Base-by-base conservation (phyloP, 2,329 filamentous ascomycete genomes). In the Aciculosporium take region DNA sequence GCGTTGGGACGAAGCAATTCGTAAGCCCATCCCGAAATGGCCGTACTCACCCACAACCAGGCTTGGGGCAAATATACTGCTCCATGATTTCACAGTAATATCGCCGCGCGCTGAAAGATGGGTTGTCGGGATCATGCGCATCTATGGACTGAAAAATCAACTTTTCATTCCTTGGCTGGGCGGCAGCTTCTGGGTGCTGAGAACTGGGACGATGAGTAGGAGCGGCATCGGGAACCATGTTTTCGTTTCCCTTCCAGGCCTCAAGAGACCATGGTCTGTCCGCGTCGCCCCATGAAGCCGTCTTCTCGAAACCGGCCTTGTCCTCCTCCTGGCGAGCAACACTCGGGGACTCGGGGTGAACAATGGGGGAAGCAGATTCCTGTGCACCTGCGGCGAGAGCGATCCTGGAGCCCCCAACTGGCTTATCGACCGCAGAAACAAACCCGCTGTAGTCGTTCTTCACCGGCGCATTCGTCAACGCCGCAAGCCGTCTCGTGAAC, bases 41-140 rank as follows among this genome's bases (percentile, higher is more conserved):
- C 5, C n/a, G 2, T 4, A 56, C 64, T 61, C 60, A 73, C 66
- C 60, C 57, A 66, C 77, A 81, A 3, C 54, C 49, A 1, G 49
- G 46, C 42, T 71, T 65, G 0, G 76, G 76, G 41, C 77, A 81
- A 41, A 56, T 61, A 57, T 66, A 81, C 37, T 59, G 62, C 35
- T 58, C 53, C 1, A 62, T 57, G 24, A 65, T 54, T 0, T 55
- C 40, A 31, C 68, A 58, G 42, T 53, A 66, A 59, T 76, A 79
- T 5, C 58, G 56, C 2, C 61, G 56, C 1, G 63, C 55, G 32
- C 69, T 63, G 56, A 72, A 79, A 8, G 61, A 56, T 0, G 55
- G 55, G 38, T 65, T 61, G 4, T 61, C 48, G 0, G 76, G 75
- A 42, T 79, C 65, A 28, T 61, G 41, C 4, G 53, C 47, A 18